These are phyloP conservation scores for Aphanomyces stellatus DNA, from an alignment of 352 stramenopile species.

Conservation along the genomic window DNA sequence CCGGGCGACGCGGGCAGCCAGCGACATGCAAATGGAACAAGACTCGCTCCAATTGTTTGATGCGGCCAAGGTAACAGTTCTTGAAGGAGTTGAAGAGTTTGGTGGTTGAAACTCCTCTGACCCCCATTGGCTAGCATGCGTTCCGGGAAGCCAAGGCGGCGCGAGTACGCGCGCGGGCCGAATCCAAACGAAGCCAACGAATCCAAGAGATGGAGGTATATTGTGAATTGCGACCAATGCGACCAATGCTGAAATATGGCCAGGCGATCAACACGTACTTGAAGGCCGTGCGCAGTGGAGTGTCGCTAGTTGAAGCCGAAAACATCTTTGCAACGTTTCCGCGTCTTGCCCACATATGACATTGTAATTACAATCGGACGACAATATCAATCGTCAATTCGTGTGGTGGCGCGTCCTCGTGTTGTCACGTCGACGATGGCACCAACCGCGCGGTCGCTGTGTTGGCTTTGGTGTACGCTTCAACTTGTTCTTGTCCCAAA, in stretches of 20 bases:
- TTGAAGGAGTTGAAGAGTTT: too few species aligned
- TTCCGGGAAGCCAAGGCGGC: not conserved
- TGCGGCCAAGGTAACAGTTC: not conserved
- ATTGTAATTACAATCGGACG: too few species aligned
- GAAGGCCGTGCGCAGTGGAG: not conserved
- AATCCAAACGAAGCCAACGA: not conserved
- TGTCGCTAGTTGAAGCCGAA: not conserved
- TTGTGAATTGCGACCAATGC: not conserved
- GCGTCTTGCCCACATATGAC: not conserved
- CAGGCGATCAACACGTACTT: slow-evolving; percentile 4
- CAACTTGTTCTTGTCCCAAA: slow-evolving; percentile 6
- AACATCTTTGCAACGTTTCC: not conserved
- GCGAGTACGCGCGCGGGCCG: not conserved
- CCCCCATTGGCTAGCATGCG: not conserved
- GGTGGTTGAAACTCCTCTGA: not conserved
- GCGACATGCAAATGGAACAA: not conserved
- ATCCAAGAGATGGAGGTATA: not conserved
- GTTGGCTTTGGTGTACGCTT: slow-evolving; percentile 5
- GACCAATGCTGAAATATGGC: not conserved
- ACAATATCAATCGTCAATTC: too few species aligned
- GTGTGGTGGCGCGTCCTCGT: not conserved
- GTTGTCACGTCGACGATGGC: not conserved
- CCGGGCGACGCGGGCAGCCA: not conserved
- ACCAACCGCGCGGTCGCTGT: not conserved
- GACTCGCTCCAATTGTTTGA: not conserved